Base-by-base conservation (phyloP, 805 yeast genomes). In the Yarrowia hollandica region DNA sequence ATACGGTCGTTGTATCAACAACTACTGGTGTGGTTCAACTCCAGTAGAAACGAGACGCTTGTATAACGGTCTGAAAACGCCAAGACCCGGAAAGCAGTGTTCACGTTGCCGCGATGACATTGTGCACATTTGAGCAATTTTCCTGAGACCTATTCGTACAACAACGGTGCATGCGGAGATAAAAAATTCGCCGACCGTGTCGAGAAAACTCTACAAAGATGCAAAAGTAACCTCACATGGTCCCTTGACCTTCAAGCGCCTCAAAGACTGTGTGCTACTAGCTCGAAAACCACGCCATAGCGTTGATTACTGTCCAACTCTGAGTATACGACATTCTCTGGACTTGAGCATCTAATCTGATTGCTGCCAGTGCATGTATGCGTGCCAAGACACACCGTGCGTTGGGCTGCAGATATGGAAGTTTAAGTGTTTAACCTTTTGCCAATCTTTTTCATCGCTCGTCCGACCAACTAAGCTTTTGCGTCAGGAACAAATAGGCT, bases 381-480 rank as follows among this genome's bases (percentile, higher is more conserved):
- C 21, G 11, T 10, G 50, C 52, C 52, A 44, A 28, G 52, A 14
- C 52, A 25, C 25, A 18, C 34, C 25, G 25, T 44, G 34, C 48
- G 12, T 5, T 1, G 21, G 41, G 5, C 9, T 39, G 21, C 50
- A 26, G 16, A 2, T 16, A 14, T n/a, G 14, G n/a, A 18, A 42
- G 5, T 8, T 11, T 12, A 9, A 23, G 2, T 7, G 3, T 3
- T 1, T n/a, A 28, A 9, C 18, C 16, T 44, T 44, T 19, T 11
- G 52, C 35, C 35, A 44, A 44, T 44, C 52, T 44, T 44, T 44
- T 44, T 30, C 52, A 44, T 44, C 52, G 25, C 25, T 19, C 33
- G 15, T 8, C 5, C 30, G 42, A 39, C 50, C 4, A 16, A 34
- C 50, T 44, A 41, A 41, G 48, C 33, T 44, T 44, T 28, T 3